phyloP scores from a whole-genome alignment of 257 asterid genomes.

The Nicotiana otophora region DNA sequence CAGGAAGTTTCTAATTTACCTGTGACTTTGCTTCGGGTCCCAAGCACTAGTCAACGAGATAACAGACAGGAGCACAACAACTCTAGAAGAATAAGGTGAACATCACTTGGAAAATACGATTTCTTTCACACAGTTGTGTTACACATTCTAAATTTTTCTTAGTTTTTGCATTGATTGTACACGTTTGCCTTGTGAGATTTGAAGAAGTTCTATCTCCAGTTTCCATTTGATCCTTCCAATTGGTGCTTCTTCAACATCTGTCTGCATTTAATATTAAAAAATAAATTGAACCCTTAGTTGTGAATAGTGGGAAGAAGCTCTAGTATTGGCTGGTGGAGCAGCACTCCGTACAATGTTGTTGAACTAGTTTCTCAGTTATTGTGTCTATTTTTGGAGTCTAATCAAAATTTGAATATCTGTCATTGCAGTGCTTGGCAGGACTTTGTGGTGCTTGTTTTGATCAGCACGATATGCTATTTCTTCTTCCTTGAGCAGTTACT shows the following conservation, averaged over 20 bases:
- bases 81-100: conserved; percentile 38
- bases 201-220: neutral
- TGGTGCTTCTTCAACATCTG: neutral
- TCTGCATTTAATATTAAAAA: neutral
- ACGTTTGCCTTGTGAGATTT: neutral
- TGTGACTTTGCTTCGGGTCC: conserved; percentile 71
- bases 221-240: neutral
- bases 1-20: conserved; percentile 81
- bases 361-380: neutral
- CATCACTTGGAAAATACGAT: neutral
- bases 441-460: conserved; percentile 88
- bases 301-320: conserved; percentile 4
- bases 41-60: conserved; percentile 31
- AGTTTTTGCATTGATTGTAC: neutral
- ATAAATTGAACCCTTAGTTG: neutral
- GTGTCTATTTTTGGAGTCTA: conserved; percentile 3
- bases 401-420: conserved; percentile 12
- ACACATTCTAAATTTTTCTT: neutral
- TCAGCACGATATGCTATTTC: conserved; percentile 92
- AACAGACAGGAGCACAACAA: conserved; percentile 30
- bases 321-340: neutral
- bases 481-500: conserved; percentile 91
- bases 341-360: neutral
- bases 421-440: conserved; percentile 88
- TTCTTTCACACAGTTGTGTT: neutral